phyloP scores from a whole-genome alignment of 345 rosid genomes.

The Capsella bursapastoris region DNA sequence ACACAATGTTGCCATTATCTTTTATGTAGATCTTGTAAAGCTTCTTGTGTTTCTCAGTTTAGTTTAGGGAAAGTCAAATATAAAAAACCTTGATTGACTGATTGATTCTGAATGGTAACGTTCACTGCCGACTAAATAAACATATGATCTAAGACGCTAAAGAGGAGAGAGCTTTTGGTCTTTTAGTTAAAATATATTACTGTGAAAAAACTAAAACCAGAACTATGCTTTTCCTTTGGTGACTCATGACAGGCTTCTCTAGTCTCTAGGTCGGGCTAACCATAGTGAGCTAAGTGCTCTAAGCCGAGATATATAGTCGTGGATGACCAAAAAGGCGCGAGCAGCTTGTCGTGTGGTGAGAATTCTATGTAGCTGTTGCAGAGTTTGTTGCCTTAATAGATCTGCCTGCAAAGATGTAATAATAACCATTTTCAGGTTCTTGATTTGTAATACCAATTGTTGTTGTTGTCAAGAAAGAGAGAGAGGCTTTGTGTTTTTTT shows the following conservation, averaged over 20 bases:
- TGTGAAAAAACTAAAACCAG: conserved; percentile 9
- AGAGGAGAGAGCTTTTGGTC: conserved; percentile 23
- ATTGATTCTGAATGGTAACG: conserved; percentile 27
- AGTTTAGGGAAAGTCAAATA: conserved; percentile 9
- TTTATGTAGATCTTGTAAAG: conserved; percentile 13
- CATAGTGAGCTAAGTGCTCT: conserved; percentile 94
- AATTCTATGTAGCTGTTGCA: conserved; percentile 87
- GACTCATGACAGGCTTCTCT: neutral
- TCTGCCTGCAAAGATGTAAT: conserved; percentile 64
- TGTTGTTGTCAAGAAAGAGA: neutral
- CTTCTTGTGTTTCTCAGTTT: conserved; percentile 9
- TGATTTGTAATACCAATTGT: neutral
- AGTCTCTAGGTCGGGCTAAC: conserved; percentile 87
- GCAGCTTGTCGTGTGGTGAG: conserved; percentile 92
- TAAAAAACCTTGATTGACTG: neutral
- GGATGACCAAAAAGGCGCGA: conserved; percentile 79
- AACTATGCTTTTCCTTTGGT: conserved; percentile 25
- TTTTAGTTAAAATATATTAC: neutral
- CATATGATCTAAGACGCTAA: conserved; percentile 28
- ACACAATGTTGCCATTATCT: neutral
- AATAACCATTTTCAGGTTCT: conserved; percentile 12
- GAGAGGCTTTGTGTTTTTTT: neutral
- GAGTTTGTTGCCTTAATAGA: conserved; percentile 86
- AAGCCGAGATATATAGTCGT: conserved; percentile 76
- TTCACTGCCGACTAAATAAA: conserved; percentile 22